phyloP scores from a whole-genome alignment of 768 basidiomycete species.

The Pisolithus microcarpus region DNA sequence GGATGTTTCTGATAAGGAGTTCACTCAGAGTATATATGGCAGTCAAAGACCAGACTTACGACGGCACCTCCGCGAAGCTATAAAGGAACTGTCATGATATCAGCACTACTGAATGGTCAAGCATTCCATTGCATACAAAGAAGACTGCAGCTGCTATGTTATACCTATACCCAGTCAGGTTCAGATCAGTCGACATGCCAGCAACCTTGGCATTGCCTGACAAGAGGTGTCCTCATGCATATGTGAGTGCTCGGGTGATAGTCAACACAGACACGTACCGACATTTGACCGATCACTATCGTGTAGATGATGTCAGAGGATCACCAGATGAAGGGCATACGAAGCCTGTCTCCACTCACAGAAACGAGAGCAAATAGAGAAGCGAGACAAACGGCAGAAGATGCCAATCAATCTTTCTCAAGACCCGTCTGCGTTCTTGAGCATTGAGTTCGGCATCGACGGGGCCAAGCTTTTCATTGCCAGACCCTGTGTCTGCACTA shows the following conservation, averaged over 20 bases:
- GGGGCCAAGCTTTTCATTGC: conserved; percentile 9
- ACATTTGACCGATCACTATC: conserved; percentile 39
- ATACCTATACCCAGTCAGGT: conserved; percentile 28
- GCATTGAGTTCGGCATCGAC: conserved; percentile 1
- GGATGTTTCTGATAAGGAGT: conserved; percentile 27
- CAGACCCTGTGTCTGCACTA: conserved; percentile 7
- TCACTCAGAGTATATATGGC: not conserved
- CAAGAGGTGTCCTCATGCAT: not conserved
- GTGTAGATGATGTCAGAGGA: not conserved
- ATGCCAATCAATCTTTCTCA: conserved; percentile 40
- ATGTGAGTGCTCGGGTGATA: not conserved
- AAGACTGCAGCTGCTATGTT: conserved; percentile 35
- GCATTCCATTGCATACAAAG: conserved; percentile 18
- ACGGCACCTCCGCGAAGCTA: conserved; percentile 31
- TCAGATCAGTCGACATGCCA: conserved; percentile 34
- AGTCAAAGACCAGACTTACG: conserved; percentile 17
- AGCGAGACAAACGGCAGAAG: conserved; percentile 39
- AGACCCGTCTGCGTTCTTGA: conserved; percentile 19
- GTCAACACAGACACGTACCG: conserved; percentile 21
- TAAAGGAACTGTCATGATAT: conserved; percentile 26
- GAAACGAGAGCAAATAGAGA: conserved; percentile 40
- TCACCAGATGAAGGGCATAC: not conserved
- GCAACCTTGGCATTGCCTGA: conserved; percentile 39
- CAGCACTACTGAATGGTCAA: not conserved
- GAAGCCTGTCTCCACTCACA: conserved; percentile 27